Evolutionary conservation across 1,139 yeast species (phyloP), one percentile per base, ranked within the genome.

Genomic region (Taiozyma sp.): DNA sequence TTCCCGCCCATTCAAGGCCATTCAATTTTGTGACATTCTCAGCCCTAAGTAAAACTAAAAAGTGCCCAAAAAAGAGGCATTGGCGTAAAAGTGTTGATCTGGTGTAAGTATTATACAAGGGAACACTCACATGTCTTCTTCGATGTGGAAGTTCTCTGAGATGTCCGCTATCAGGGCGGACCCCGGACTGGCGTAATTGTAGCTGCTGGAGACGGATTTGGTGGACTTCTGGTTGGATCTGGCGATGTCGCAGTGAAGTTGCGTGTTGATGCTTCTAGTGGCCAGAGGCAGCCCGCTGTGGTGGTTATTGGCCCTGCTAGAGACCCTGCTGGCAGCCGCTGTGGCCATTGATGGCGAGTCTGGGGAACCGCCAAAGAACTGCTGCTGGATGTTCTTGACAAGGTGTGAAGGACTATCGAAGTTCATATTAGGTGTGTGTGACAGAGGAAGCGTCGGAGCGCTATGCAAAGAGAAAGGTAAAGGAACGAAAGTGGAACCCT

Each of bases 151-250:
- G 63, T 75, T 76, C 56, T 72, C 71, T 22, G 74, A 66, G 52
- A 76, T 65, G 54, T 76, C 79, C 14, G 77, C 78, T 2, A 77
- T 78, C 50, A 76, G 61, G 0, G 73, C 67, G 14, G 75, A 63
- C 0, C 77, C 66, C 11, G 83, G 81, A 55, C 63, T 58, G 37
- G 59, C 59, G 41, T 47, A 56, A 32, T 48, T 47, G 41, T 21
- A 11, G 24, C 24, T 37, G 7, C 19, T 3, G 14, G 75, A 63
- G 1, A 77, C 66, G 11, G 83, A 81, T 55, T 62, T 58, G 37
- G 59, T 58, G 39, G 47, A 55, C 32, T 48, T 47, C 14, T 21
- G 41, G 14, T 13, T 19, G 14, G 56, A 32, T 40, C 68, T 73
- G 26, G 67, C 63, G 54, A 28, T 46, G 2, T 65, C 65, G 14